phyloP scores from a whole-genome alignment of 2,329 filamentous ascomycete species.

The Teratosphaeria nubilosa region DNA sequence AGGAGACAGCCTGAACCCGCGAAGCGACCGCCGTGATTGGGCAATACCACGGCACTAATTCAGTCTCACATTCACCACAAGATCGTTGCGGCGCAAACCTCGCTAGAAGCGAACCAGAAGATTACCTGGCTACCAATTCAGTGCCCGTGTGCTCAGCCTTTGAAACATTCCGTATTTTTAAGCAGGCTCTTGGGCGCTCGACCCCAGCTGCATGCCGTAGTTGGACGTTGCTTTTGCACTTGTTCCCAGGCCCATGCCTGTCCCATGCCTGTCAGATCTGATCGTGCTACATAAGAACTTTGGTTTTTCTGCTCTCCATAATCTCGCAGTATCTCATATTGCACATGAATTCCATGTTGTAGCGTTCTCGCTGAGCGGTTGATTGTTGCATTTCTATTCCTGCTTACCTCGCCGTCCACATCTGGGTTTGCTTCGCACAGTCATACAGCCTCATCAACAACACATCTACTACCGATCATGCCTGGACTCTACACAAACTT shows the following conservation, averaged over 20 bases:
- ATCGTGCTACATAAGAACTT: neutral
- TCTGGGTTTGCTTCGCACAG: too few species aligned
- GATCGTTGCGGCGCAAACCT: neutral
- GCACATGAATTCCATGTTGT: neutral
- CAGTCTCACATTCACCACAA: neutral
- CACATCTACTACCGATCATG: neutral
- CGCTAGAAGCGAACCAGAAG: neutral
- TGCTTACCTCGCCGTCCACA: too few species aligned
- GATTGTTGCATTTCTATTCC: neutral
- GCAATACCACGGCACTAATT: neutral
- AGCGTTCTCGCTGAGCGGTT: neutral
- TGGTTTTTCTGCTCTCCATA: neutral
- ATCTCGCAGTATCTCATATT: neutral
- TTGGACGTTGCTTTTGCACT: neutral
- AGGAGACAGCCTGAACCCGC: neutral
- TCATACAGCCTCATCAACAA: neutral
- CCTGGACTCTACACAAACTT: neutral
- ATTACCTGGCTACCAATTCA: neutral
- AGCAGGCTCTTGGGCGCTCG: neutral
- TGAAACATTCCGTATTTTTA: neutral
- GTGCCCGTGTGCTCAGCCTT: neutral
- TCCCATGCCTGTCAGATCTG: neutral
- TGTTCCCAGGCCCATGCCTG: neutral
- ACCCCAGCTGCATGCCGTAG: neutral
- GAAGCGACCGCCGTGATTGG: neutral